Evolutionary conservation across 176 grass and related monocot genomes (phyloP).

Genomic region (Calamus simplicifolius): DNA sequence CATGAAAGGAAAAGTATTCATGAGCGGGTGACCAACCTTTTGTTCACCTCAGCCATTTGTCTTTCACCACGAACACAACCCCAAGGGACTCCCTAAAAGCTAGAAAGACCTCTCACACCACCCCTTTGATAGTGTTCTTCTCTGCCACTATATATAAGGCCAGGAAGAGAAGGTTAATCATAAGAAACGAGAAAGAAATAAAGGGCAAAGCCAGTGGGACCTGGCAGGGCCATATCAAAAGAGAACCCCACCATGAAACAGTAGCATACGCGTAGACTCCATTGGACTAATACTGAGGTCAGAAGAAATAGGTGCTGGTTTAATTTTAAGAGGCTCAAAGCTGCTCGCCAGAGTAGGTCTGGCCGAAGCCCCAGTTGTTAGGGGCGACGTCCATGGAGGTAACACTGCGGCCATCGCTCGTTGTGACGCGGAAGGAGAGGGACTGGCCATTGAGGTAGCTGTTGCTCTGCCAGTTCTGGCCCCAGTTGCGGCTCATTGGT

Average conservation of each 20-base stretch:
- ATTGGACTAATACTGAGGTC: too few species aligned
- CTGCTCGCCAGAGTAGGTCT: constrained; percentile 18
- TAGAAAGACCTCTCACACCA: too few species aligned
- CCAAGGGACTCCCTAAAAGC: too few species aligned
- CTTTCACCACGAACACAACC: neutral
- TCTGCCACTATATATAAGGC: too few species aligned
- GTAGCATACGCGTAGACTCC: too few species aligned
- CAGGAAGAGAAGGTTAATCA: neutral
- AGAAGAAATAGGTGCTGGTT: too few species aligned
- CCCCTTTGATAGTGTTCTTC: too few species aligned
- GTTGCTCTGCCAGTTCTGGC: constrained; percentile 27
- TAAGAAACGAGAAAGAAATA: neutral
- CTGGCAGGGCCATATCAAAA: too few species aligned
- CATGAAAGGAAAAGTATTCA: neutral
- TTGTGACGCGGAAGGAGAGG: constrained; percentile 19
- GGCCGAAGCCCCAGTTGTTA: constrained; percentile 15
- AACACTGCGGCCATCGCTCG: constrained; percentile 14
- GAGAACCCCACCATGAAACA: too few species aligned
- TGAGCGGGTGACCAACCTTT: constrained; percentile 10
- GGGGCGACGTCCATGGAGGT: constrained; percentile 12
- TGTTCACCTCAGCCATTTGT: constrained; percentile 14
- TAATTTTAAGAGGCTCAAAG: constrained; percentile 1
- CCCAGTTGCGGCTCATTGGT: constrained; percentile 26
- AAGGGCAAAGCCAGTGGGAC: too few species aligned
- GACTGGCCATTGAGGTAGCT: constrained; percentile 18